Evolutionary conservation across 768 basidiomycete species (phyloP).

Genomic region (Botryobasidium botryosum): DNA sequence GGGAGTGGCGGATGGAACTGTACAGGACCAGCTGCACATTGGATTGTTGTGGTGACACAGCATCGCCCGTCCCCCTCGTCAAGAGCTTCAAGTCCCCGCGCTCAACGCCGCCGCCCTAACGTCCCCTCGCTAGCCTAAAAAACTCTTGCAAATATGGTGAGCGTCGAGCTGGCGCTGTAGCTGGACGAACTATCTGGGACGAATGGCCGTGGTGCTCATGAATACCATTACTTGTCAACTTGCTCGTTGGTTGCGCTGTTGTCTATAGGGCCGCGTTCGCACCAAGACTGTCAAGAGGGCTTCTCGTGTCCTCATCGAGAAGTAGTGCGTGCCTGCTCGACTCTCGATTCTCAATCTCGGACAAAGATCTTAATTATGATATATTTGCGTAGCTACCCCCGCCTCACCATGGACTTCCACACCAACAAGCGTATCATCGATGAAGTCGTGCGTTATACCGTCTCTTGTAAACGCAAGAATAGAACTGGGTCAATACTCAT

Average conservation of each 20-base stretch:
- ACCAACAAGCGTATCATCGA: conserved; percentile 98
- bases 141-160: conserved; percentile 52
- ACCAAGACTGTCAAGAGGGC: conserved; percentile 99
- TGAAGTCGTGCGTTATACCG: conserved; percentile 58
- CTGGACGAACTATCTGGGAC: conserved; percentile 8
- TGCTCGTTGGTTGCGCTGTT: neutral
- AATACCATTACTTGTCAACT: no score
- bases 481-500: neutral
- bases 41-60: no score
- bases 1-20: neutral
- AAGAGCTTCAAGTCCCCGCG: no score
- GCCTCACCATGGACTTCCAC: conserved; percentile 98
- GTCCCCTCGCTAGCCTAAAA: conserved; percentile 14
- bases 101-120: neutral
- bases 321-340: conserved; percentile 51
- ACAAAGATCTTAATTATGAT: neutral
- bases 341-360: neutral
- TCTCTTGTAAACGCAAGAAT: neutral
- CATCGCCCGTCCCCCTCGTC: no score
- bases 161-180: no score
- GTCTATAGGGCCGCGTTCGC: conserved; percentile 82
- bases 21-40: no score
- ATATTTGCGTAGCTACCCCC: conserved; percentile 59
- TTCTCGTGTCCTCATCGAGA: conserved; percentile 96
- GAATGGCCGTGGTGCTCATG: no score